phyloP scores from a whole-genome alignment of 2,329 filamentous ascomycete species.

The Ceratocystiopsis brevicomis region DNA sequence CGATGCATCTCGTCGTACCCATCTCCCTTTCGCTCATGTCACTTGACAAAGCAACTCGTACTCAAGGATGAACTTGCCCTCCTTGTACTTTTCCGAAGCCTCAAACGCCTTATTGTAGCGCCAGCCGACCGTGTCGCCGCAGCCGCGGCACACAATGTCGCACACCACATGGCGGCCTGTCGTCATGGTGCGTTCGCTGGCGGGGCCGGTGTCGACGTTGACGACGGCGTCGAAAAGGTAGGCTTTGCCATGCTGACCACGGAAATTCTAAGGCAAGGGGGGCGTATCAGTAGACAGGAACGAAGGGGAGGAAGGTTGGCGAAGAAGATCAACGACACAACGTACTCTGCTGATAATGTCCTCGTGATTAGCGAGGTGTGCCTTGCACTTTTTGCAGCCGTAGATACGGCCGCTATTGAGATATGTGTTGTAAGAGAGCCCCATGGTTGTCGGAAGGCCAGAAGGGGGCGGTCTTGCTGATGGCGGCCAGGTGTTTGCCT shows the following conservation, averaged over 20 bases:
- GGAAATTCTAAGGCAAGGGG: conserved; percentile 56
- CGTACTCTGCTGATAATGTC: conserved; percentile 86
- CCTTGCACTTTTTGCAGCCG: conserved; percentile 87
- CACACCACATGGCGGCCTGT: conserved; percentile 87
- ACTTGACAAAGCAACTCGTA: conserved; percentile 76
- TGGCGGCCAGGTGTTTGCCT: not conserved
- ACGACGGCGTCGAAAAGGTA: conserved; percentile 92
- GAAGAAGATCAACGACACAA: conserved; percentile 7
- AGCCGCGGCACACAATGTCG: conserved; percentile 81
- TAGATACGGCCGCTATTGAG: conserved; percentile 75
- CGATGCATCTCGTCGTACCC: too few relatives aligned
- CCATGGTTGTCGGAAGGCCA: conserved; percentile 35
- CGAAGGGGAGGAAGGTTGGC: too few relatives aligned
- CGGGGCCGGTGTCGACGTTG: conserved; percentile 66
- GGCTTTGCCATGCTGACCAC: conserved; percentile 93
- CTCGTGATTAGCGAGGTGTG: conserved; percentile 85
- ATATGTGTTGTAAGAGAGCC: conserved; percentile 80
- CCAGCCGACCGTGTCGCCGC: conserved; percentile 87
- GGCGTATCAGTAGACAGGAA: not conserved
- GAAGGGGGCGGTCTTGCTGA: not conserved
- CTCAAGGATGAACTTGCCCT: conserved; percentile 94
- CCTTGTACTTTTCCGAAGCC: conserved; percentile 87
- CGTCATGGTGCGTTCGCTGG: conserved; percentile 95
- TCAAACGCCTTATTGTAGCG: conserved; percentile 98
- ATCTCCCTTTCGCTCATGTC: conserved; percentile 19